Percentiles rank a stretch among this genome's conserved stretches.
Evolutionary conservation across 305 asterid genomes (phyloP).

Genomic region (Petunia hybrid): DNA sequence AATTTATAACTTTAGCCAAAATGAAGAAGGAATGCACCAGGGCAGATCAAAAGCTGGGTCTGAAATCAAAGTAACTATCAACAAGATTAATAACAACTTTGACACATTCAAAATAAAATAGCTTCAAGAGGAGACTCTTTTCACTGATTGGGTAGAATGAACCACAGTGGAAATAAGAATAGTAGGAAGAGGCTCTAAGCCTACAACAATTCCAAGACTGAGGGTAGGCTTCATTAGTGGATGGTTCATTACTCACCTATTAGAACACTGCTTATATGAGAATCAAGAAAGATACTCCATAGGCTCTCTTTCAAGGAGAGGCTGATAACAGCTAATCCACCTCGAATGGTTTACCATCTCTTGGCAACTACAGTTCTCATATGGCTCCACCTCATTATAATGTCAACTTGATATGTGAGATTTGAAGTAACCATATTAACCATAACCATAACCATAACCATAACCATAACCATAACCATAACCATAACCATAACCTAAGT

Average conservation of each 20-base stretch:
- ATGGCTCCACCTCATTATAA: neutral
- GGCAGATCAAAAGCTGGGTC: neutral
- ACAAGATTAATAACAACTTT: neutral
- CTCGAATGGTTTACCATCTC: neutral
- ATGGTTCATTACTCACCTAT: constrained; percentile 11
- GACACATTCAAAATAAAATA: neutral
- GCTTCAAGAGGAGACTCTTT: neutral
- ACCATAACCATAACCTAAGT: no score
- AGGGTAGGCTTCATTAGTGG: neutral
- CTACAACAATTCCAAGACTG: constrained; percentile 10
- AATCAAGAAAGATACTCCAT: constrained; percentile 5
- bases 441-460: no score
- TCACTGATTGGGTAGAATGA: neutral
- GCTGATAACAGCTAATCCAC: neutral
- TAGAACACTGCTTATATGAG: neutral
- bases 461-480: no score
- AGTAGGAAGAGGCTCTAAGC: constrained; percentile 2
- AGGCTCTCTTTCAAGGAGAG: neutral
- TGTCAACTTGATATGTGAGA: neutral
- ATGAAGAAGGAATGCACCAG: neutral
- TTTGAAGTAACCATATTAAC: neutral
- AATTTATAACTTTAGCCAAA: constrained; percentile 7
- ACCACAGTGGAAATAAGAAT: neutral
- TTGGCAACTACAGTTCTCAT: neutral
- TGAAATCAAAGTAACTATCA: neutral